These are phyloP conservation scores for Thalia dealbata DNA, from an alignment of 176 grass and related monocot species.

Conservation along the genomic window DNA sequence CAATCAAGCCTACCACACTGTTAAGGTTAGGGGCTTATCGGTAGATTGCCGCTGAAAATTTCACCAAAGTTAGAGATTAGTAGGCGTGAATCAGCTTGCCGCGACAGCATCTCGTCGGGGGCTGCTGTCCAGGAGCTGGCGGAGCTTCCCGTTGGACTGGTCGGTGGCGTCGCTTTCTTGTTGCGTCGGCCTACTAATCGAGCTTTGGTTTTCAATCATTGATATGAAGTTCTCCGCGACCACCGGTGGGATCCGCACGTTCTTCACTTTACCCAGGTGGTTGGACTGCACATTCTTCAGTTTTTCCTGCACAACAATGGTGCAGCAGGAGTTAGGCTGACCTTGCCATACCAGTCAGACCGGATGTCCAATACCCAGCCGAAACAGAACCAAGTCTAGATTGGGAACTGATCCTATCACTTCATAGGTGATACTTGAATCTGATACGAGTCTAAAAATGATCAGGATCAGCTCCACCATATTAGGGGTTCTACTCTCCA, in stretches of 20 bases:
- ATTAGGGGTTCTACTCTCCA: not conserved
- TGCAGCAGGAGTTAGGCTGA: not conserved
- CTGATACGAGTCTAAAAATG: not conserved
- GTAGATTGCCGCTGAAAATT: slow-evolving; percentile 10
- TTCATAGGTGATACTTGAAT: not conserved
- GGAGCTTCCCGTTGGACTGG: slow-evolving; percentile 11
- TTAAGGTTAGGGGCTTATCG: not conserved
- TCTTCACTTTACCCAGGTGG: slow-evolving; percentile 1
- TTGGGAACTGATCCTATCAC: too few species aligned
- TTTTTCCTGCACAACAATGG: slow-evolving; percentile 12
- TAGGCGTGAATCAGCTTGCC: slow-evolving; percentile 10
- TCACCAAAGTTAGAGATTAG: slow-evolving; percentile 10
- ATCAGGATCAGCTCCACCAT: not conserved
- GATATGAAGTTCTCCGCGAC: slow-evolving; percentile 23
- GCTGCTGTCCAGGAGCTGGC: slow-evolving; percentile 15
- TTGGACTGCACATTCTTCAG: not conserved
- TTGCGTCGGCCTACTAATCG: not conserved
- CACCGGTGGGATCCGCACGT: slow-evolving; percentile 3
- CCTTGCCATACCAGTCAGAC: not conserved
- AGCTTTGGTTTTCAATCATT: slow-evolving; percentile 19
- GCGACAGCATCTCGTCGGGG: slow-evolving; percentile 18
- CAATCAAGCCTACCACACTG: not conserved
- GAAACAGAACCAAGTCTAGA: too few species aligned
- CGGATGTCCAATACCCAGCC: too few species aligned
- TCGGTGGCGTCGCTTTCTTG: slow-evolving; percentile 1